Evolutionary conservation across 495 filamentous ascomycete species (phyloP), one percentile per base, ranked within the genome.

Genomic region (Aspergillus sparsus): DNA sequence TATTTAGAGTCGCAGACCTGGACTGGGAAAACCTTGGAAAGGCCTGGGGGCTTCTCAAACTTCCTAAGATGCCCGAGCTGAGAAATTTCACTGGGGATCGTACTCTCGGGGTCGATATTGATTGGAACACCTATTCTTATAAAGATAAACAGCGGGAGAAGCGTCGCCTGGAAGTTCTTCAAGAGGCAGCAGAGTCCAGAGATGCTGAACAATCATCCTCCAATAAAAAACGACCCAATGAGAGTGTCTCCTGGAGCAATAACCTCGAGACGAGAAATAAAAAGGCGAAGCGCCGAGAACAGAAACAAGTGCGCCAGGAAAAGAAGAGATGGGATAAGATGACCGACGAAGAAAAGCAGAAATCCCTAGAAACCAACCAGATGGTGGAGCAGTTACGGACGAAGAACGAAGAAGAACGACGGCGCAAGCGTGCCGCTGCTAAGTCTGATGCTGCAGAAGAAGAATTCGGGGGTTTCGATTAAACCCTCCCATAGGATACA

Each of bases 41-140:
- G 55, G 88, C 87, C 10, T 98, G 92, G 89, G 89, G 87, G 0
- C 78, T 98, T 8, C 77, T 98, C 41, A 87, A 84, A 58, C 79
- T 98, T 51, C 94, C 94, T 42, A 93, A 89, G 71, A 98, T 98
- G 94, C 94, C 95, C 0, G 94, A 98, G 68, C 71, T 93, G 55
- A 87, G 85, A 61, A 82, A 69, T 15, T 91, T 87, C 68, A 75
- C 82, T 0, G 86, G 86, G 36, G 87, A 91, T 64, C 77, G 82
- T 39, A 79, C 77, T 0, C 72, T 91, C 7, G 89, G 89, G 8
- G 71, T 89, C 4, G 69, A 77, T 0, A 58, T 91, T 6, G 82
- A 92, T 61, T 84, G 82, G 74, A 70, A 82, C 7, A 75, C 62
- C 3, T 85, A 87, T 63, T 78, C 85, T 1, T 98, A 95, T 73